Percentiles rank a stretch among this genome's conserved stretches.
Conservation (phyloP, 805 yeast genomes). For the Ogataea nitratoaversa region DNA sequence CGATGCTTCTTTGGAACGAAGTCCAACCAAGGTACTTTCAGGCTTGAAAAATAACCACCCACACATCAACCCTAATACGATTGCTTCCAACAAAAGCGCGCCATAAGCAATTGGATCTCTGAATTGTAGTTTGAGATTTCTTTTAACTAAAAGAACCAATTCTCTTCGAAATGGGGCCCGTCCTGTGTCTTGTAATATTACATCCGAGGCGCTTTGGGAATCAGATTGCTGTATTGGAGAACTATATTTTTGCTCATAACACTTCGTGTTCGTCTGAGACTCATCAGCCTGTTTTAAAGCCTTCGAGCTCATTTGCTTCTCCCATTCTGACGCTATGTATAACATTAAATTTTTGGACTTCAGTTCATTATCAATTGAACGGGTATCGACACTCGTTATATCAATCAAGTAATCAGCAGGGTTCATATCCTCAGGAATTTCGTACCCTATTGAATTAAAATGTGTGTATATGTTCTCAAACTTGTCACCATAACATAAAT, state of each 20-base stretch:
- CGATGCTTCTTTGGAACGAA: slow-evolving; percentile 53
- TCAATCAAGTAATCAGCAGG: slow-evolving; percentile 63
- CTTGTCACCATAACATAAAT: slow-evolving; percentile 43
- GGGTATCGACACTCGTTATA: slow-evolving; percentile 50
- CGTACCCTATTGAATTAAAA: slow-evolving; percentile 44
- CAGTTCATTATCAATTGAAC: slow-evolving; percentile 35
- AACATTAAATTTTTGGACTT: slow-evolving; percentile 33
- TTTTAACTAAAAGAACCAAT: slow-evolving; percentile 37
- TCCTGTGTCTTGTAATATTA: slow-evolving; percentile 14
- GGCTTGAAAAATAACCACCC: slow-evolving; percentile 81
- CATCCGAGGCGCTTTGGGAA: too few relatives aligned
- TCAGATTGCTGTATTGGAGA: too few relatives aligned
- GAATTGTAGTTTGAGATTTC: slow-evolving; percentile 42
- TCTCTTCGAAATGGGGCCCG: slow-evolving; percentile 42
- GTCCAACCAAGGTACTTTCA: slow-evolving; percentile 54
- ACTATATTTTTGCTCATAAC: too few relatives aligned
- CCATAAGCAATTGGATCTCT: slow-evolving; percentile 51
- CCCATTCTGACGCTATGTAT: slow-evolving; percentile 37
- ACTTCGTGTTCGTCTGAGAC: too few relatives aligned
- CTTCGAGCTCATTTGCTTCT: slow-evolving; percentile 22
- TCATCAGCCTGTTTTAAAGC: too few relatives aligned
- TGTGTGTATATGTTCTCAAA: slow-evolving; percentile 38
- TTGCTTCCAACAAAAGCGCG: slow-evolving; percentile 37
- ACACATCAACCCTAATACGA: slow-evolving; percentile 52
- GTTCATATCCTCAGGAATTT: slow-evolving; percentile 44